phyloP scores from a whole-genome alignment of 192 early-diverging fungal genomes.

The Dissophora globulifera region DNA sequence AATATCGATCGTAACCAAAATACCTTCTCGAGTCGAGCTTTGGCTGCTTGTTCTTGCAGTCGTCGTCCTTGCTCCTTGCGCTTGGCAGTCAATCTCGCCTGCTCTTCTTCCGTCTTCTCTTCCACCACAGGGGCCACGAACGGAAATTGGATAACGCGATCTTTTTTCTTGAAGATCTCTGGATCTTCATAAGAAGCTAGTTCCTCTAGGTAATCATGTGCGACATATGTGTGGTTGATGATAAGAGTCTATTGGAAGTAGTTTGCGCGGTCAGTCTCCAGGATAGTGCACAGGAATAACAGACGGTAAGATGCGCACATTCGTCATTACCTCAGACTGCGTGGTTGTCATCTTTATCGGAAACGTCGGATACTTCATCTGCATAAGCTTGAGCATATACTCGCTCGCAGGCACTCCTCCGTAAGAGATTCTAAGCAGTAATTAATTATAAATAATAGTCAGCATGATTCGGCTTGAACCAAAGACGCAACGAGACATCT shows the following conservation, averaged over 20 bases:
- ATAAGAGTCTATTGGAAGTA: conserved; percentile 77
- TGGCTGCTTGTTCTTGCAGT: conserved; percentile 84
- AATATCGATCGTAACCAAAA: no score
- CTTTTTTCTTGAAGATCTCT: conserved; percentile 68
- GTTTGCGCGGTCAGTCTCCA: no score
- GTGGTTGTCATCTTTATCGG: conserved; percentile 81
- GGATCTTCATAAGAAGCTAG: conserved; percentile 71
- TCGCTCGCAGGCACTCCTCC: conserved; percentile 82
- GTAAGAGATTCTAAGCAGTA: conserved; percentile 70
- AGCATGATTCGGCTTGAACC: no score
- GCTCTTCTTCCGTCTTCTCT: conserved; percentile 84
- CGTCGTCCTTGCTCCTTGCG: conserved; percentile 76
- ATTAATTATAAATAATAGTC: no score
- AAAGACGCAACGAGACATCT: no score
- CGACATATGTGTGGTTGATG: conserved; percentile 73
- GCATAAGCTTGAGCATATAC: conserved; percentile 86
- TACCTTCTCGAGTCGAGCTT: conserved; percentile 85
- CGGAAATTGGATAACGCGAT: conserved; percentile 84
- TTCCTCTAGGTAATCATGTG: conserved; percentile 80
- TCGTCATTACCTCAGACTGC: conserved; percentile 76
- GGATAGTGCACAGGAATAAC: no score
- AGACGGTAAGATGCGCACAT: no score
- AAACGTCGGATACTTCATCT: conserved; percentile 91
- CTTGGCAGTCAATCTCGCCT: conserved; percentile 72
- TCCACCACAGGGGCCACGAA: conserved; percentile 74